Evolutionary conservation across 305 asterid species (phyloP).

Genomic region (Plantago lanceolata): DNA sequence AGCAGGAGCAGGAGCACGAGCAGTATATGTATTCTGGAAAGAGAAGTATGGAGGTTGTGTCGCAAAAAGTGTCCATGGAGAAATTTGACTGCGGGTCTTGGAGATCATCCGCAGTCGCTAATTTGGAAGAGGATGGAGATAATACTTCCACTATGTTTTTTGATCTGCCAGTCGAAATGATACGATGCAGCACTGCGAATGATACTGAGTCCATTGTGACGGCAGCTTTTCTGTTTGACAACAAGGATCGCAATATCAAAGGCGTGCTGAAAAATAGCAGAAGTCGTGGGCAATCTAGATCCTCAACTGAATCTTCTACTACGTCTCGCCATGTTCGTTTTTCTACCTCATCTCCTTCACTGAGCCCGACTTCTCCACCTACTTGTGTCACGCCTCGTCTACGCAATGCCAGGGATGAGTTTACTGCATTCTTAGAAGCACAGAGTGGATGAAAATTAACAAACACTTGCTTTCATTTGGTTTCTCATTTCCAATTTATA

Average conservation of each 20-base stretch:
- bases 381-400: constrained; percentile 47
- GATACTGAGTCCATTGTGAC: constrained; percentile 58
- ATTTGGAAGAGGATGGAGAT: constrained; percentile 30
- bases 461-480: background rate
- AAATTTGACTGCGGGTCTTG: constrained; percentile 83
- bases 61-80: constrained; percentile 67
- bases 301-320: constrained; percentile 29
- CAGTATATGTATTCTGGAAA: background rate
- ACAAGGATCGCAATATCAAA: constrained; percentile 31
- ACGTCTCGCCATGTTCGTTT: constrained; percentile 68
- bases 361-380: constrained; percentile 38
- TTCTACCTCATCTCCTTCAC: constrained; percentile 45
- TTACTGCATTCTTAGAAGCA: constrained; percentile 69
- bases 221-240: constrained; percentile 61
- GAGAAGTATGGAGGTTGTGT: constrained; percentile 22
- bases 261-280: constrained; percentile 53
- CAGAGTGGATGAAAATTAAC: constrained; percentile 40
- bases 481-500: constrained; percentile 8
- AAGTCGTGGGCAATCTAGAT: constrained; percentile 17
- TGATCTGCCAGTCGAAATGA: constrained; percentile 79
- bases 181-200: constrained; percentile 39
- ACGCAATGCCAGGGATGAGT: constrained; percentile 53
- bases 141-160: constrained; percentile 51
- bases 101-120: constrained; percentile 59
- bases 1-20: background rate